Evolutionary conservation across 2,329 filamentous ascomycete species (phyloP).

Genomic region (Beauveria australis): DNA sequence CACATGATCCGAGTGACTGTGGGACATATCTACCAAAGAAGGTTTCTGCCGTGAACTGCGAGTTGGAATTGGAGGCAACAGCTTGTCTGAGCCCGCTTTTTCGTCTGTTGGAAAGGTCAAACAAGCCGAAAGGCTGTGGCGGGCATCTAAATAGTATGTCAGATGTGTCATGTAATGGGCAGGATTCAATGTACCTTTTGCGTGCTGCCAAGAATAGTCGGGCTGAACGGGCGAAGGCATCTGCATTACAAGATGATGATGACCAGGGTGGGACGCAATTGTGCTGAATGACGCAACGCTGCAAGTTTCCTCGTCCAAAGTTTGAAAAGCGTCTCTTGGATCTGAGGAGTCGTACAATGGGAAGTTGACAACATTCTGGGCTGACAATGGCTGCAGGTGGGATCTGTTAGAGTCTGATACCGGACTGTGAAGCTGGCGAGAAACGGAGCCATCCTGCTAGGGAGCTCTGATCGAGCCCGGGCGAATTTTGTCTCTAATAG

Average conservation of each 20-base stretch:
- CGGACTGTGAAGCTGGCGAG: constrained; percentile 2
- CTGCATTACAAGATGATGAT: constrained; percentile 13
- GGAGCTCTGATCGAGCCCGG: not conserved
- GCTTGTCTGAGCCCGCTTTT: not conserved
- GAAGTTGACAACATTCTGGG: not conserved
- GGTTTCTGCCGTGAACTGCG: not conserved
- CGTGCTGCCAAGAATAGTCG: not conserved
- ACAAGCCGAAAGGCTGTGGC: constrained; percentile 2
- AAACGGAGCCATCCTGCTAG: constrained; percentile 11
- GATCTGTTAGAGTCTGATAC: not conserved
- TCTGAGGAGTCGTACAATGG: not conserved
- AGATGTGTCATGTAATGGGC: not conserved
- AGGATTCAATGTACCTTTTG: not conserved
- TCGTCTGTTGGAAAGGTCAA: constrained; percentile 1
- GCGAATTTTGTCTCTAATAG: not conserved
- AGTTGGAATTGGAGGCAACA: not conserved
- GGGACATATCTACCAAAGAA: not conserved
- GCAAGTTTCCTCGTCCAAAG: constrained; percentile 2
- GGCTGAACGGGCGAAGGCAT: not conserved
- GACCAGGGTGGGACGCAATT: constrained; percentile 2
- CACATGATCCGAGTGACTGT: constrained; percentile 3
- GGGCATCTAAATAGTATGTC: not conserved
- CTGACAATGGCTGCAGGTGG: not conserved
- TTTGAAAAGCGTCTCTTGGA: not conserved
- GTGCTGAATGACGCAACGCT: constrained; percentile 1